Conservation (phyloP, 495 filamentous ascomycete species). For the Xylaria venustula region DNA sequence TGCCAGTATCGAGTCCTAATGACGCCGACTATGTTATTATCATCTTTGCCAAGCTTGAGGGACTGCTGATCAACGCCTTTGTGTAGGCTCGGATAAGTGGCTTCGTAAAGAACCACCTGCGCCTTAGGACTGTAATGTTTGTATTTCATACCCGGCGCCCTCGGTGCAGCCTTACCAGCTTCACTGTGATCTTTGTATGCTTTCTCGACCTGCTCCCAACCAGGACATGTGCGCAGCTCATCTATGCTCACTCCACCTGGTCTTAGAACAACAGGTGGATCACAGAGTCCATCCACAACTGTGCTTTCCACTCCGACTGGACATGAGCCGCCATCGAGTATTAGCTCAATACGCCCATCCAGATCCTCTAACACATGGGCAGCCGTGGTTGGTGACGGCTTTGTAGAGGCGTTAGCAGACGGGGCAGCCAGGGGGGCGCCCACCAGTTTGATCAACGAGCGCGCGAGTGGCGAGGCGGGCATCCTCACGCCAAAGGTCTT, state of each 20-base stretch:
- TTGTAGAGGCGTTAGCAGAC: conserved; percentile 90
- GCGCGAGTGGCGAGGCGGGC: conserved; percentile 79
- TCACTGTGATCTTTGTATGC: conserved; percentile 72
- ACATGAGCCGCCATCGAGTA: conserved; percentile 86
- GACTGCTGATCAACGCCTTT: conserved; percentile 19
- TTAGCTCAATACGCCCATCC: conserved; percentile 76
- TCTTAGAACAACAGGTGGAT: conserved; percentile 77
- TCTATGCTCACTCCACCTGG: conserved; percentile 93
- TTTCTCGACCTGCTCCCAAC: conserved; percentile 75
- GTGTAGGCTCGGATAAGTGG: conserved; percentile 17
- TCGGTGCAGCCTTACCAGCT: conserved; percentile 56
- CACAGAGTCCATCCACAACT: conserved; percentile 84
- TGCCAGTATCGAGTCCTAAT: conserved; percentile 47
- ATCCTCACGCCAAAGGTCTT: conserved; percentile 87
- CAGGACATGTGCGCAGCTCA: conserved; percentile 65
- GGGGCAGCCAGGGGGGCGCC: conserved; percentile 86
- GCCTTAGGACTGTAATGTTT: conserved; percentile 95
- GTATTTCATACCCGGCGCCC: conserved; percentile 98
- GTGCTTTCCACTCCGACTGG: conserved; percentile 93
- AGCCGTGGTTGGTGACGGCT: conserved; percentile 85
- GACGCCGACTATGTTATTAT: conserved; percentile 30
- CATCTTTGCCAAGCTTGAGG: not conserved
- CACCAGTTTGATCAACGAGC: conserved; percentile 75
- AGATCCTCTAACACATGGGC: conserved; percentile 87
- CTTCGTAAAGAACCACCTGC: conserved; percentile 78